Conservation (phyloP, 805 yeast genomes). For the Hanseniaspora occidentalis region DNA sequence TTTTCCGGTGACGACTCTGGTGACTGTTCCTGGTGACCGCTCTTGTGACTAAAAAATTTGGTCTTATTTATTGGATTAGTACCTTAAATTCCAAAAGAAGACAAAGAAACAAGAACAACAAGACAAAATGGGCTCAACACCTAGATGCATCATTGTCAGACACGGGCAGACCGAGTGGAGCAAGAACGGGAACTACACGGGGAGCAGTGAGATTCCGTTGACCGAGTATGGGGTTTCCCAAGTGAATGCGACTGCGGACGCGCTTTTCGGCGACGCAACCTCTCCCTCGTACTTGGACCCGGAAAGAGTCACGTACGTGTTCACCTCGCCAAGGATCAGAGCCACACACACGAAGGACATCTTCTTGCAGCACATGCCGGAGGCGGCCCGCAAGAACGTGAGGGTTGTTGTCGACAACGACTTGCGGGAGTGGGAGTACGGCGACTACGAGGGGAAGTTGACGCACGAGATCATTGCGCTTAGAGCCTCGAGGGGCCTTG, state of each 20-base stretch:
- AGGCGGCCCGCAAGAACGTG: conserved; percentile 30
- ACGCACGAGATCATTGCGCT: conserved; percentile 54
- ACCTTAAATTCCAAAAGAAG: not conserved
- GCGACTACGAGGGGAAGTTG: conserved; percentile 81
- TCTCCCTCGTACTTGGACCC: conserved; percentile 43
- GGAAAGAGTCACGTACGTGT: conserved; percentile 43
- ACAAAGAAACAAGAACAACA: not conserved
- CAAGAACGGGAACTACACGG: conserved; percentile 82
- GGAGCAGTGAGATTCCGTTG: conserved; percentile 68
- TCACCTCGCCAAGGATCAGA: conserved; percentile 71
- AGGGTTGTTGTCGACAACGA: conserved; percentile 47
- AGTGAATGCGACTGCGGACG: conserved; percentile 60
- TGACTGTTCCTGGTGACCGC: no score
- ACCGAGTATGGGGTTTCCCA: conserved; percentile 69
- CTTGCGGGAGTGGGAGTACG: conserved; percentile 91
- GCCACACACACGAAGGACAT: conserved; percentile 67
- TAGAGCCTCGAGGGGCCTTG: conserved; percentile 47
- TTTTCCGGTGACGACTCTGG: no score
- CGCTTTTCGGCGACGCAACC: conserved; percentile 46
- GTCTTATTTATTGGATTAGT: not conserved
- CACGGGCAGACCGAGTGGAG: conserved; percentile 97
- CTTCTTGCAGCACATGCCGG: conserved; percentile 33
- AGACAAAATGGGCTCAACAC: conserved; percentile 25
- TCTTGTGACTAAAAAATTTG: no score
- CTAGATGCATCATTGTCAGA: conserved; percentile 61